phyloP scores from a whole-genome alignment of 2,329 filamentous ascomycete genomes.

The Cryphonectria naterciae region DNA sequence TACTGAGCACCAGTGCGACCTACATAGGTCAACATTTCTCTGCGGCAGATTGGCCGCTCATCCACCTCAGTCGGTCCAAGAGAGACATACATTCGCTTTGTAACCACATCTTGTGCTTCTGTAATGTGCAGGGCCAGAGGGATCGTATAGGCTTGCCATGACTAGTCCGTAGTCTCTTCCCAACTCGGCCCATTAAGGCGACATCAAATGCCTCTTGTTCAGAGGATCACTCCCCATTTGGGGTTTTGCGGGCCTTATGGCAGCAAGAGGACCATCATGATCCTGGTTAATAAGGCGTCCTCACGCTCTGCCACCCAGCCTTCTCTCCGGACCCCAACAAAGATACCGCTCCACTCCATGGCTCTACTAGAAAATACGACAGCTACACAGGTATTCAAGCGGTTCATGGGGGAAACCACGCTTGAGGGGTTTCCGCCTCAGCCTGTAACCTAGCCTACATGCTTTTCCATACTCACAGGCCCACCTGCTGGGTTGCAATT shows the following conservation, averaged over 20 bases:
- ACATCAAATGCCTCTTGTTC: neutral
- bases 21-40: neutral
- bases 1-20: neutral
- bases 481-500: neutral
- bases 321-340: neutral
- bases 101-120: neutral
- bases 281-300: neutral
- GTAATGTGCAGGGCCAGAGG: neutral
- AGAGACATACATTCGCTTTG: neutral
- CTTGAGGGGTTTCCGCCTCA: neutral
- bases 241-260: neutral
- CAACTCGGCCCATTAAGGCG: neutral
- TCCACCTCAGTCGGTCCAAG: neutral
- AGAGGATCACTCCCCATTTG: neutral
- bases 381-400: neutral
- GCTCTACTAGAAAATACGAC: neutral
- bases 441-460: neutral
- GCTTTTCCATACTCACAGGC: neutral
- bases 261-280: neutral
- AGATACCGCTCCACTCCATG: too few relatives aligned
- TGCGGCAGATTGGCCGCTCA: neutral
- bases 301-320: neutral
- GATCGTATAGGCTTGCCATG: neutral
- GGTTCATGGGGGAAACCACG: neutral
- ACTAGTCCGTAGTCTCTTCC: constrained; percentile 1